A percentile compares a stretch with the other conserved stretches of the same genome.
Conservation (phyloP, 768 basidiomycete genomes). For the Hysterangium stoloniferum region DNA sequence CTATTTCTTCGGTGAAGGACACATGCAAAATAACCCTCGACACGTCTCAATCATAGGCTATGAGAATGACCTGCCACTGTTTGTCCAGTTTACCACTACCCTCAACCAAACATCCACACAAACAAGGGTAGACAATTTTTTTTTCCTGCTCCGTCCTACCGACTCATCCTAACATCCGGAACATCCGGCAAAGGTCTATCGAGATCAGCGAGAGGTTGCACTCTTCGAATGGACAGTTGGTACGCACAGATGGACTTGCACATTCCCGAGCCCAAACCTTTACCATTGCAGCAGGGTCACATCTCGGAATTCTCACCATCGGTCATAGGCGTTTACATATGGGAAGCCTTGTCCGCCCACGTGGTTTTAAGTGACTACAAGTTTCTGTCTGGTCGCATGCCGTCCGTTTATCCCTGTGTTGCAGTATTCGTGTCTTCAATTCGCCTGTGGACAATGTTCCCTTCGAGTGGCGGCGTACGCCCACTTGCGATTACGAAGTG, state of each 20-base stretch:
- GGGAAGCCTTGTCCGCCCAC: slow-evolving; percentile 51
- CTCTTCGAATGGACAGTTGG: slow-evolving; percentile 38
- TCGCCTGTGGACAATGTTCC: slow-evolving; percentile 40
- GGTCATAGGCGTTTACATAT: slow-evolving; percentile 49
- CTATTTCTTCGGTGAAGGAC: slow-evolving; percentile 11
- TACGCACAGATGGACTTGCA: background rate
- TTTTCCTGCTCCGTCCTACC: background rate
- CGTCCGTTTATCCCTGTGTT: background rate
- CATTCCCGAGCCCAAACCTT: background rate
- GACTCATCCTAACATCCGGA: background rate
- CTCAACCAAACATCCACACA: slow-evolving; percentile 10
- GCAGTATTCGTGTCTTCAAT: slow-evolving; percentile 53
- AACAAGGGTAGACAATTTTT: background rate
- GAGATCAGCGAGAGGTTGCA: slow-evolving; percentile 44
- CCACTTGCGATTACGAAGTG: slow-evolving; percentile 9
- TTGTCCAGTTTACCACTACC: slow-evolving; percentile 9
- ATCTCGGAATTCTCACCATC: slow-evolving; percentile 41
- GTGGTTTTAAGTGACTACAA: slow-evolving; percentile 17
- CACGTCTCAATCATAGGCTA: slow-evolving; percentile 10
- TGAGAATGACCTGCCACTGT: slow-evolving; percentile 4
- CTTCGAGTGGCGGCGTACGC: slow-evolving; percentile 57
- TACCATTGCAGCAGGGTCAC: slow-evolving; percentile 14
- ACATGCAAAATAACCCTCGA: slow-evolving; percentile 10
- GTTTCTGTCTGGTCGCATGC: background rate
- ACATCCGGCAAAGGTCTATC: slow-evolving; percentile 27